Evolutionary conservation across 345 rosid genomes (phyloP).

Genomic region (Linum tenue): DNA sequence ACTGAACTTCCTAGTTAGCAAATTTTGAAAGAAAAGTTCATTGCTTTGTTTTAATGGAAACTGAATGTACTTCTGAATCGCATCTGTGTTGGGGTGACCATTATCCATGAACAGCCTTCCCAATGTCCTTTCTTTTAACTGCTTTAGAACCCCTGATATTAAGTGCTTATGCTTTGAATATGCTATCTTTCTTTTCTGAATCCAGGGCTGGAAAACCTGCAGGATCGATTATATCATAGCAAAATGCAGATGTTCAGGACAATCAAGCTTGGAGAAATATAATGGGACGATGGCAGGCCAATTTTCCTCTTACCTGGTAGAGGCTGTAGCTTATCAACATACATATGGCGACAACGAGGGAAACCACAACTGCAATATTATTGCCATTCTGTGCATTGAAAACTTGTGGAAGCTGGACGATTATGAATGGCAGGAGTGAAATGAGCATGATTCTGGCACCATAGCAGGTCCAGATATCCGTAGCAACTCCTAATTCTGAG

Average conservation of each 20-base stretch:
- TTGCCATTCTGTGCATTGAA: conserved; percentile 63
- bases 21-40: neutral
- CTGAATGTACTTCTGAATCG: conserved; percentile 16
- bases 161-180: conserved; percentile 19
- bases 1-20: neutral
- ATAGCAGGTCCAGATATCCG: conserved; percentile 70
- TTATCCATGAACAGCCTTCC: conserved; percentile 20
- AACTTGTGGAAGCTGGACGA: conserved; percentile 75
- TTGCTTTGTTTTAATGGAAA: neutral
- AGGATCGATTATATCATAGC: neutral
- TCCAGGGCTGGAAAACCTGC: conserved; percentile 23
- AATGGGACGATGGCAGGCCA: too few relatives aligned
- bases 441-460: conserved; percentile 79
- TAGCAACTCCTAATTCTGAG: conserved; percentile 30
- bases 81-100: conserved; percentile 22
- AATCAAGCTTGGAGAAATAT: too few relatives aligned
- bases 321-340: conserved; percentile 75
- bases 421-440: conserved; percentile 71
- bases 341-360: conserved; percentile 39
- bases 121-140: conserved; percentile 11
- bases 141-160: conserved; percentile 17
- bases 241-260: neutral
- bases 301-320: conserved; percentile 54
- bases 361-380: conserved; percentile 56
- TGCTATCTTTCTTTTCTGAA: conserved; percentile 26